Percentiles rank a stretch among this genome's conserved stretches.
Evolutionary conservation across 768 basidiomycete species (phyloP).

Genomic region (Rhodosporidiobolus odoratus): DNA sequence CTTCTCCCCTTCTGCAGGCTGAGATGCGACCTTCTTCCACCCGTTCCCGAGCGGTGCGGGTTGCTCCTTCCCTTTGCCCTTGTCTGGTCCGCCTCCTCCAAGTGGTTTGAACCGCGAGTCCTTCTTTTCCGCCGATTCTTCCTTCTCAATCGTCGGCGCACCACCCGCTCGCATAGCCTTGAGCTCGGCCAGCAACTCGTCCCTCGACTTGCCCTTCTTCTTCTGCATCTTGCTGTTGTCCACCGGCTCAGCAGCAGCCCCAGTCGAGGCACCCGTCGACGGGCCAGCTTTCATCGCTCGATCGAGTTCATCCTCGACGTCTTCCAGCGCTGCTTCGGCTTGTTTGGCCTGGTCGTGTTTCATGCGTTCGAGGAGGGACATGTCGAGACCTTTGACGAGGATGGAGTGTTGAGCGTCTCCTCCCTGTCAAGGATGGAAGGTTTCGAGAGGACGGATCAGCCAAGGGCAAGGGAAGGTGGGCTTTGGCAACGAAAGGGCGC

Average conservation of each 20-base stretch:
- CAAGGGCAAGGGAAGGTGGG: not conserved
- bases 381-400: constrained; percentile 83
- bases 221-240: not conserved
- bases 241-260: not conserved
- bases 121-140: no score
- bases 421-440: constrained; percentile 47
- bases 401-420: constrained; percentile 80
- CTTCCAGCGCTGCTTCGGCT: constrained; percentile 47
- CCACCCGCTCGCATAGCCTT: not conserved
- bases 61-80: constrained; percentile 28
- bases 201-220: constrained; percentile 16
- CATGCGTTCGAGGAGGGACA: constrained; percentile 75
- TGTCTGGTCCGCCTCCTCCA: constrained; percentile 48
- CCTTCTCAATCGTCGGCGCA: not conserved
- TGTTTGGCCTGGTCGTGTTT: constrained; percentile 58
- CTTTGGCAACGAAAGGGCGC: not conserved
- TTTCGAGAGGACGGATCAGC: not conserved
- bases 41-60: not conserved
- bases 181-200: constrained; percentile 30
- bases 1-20: constrained; percentile 5
- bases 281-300: not conserved
- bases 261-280: not conserved
- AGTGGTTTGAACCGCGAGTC: constrained; percentile 50
- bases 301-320: constrained; percentile 77
- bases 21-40: not conserved